Percentiles rank a stretch among this genome's conserved stretches.
phyloP scores from a whole-genome alignment of 2,329 filamentous ascomycete genomes.

The Aureobasidium sp. region DNA sequence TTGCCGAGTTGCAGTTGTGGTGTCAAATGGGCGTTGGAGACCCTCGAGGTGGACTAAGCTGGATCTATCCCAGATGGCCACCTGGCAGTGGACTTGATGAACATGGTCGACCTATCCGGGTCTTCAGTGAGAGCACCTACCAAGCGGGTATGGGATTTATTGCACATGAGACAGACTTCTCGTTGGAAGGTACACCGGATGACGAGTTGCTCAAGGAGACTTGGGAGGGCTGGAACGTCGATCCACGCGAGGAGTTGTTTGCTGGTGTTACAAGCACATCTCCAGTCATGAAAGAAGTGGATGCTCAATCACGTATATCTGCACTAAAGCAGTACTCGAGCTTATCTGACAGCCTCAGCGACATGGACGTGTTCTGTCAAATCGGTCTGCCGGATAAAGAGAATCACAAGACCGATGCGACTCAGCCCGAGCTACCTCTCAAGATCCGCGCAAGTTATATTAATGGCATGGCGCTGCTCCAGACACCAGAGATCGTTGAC shows the following conservation, averaged over 20 bases:
- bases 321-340: slow-evolving; percentile 47
- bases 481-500: slow-evolving; percentile 43
- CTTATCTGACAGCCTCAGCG: slow-evolving; percentile 56
- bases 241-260: slow-evolving; percentile 21
- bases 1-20: slow-evolving; percentile 89
- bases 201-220: slow-evolving; percentile 58
- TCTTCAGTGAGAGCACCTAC: slow-evolving; percentile 78
- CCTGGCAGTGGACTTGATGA: slow-evolving; percentile 62
- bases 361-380: slow-evolving; percentile 54
- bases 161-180: slow-evolving; percentile 35
- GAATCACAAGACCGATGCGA: slow-evolving; percentile 44
- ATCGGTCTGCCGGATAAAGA: slow-evolving; percentile 37
- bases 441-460: slow-evolving; percentile 51
- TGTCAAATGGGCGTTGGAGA: slow-evolving; percentile 94
- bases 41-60: slow-evolving; percentile 77
- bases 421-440: slow-evolving; percentile 50
- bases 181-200: slow-evolving; percentile 30
- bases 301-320: slow-evolving; percentile 11
- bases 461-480: slow-evolving; percentile 47
- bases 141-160: slow-evolving; percentile 69
- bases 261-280: background rate
- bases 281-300: background rate
- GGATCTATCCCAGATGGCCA: slow-evolving; percentile 77
- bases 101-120: slow-evolving; percentile 61
- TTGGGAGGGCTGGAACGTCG: slow-evolving; percentile 60